Evolutionary conservation across 2,329 filamentous ascomycete species (phyloP).

Genomic region (Fusarium sublunatum): DNA sequence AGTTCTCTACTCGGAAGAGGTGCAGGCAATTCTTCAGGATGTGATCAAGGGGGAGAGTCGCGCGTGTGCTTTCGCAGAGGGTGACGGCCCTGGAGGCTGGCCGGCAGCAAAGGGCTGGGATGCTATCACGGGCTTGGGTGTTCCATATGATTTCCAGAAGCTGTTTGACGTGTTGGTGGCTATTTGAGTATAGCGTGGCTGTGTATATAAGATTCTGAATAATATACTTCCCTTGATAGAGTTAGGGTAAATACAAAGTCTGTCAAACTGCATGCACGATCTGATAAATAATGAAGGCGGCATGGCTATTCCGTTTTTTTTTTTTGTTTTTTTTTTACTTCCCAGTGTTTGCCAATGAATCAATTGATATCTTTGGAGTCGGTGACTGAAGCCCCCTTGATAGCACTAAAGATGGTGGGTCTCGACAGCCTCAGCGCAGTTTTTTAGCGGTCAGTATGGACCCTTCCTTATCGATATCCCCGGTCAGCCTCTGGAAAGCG

Average conservation of each 20-base stretch:
- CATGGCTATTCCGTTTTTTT: too few relatives aligned
- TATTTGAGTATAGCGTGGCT: constrained; percentile 4
- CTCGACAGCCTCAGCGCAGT: constrained; percentile 8
- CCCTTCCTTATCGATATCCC: constrained; percentile 20
- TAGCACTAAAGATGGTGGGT: constrained; percentile 2
- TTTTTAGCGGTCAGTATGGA: constrained; percentile 26
- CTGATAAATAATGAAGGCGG: too few relatives aligned
- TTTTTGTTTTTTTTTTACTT: too few relatives aligned
- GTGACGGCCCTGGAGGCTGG: constrained; percentile 55
- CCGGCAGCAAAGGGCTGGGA: constrained; percentile 59
- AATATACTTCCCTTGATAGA: background rate
- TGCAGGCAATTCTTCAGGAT: constrained; percentile 55
- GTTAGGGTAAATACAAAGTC: too few relatives aligned
- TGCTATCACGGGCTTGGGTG: constrained; percentile 62
- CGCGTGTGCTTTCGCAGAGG: constrained; percentile 54
- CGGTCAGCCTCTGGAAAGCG: constrained; percentile 33
- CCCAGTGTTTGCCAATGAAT: too few relatives aligned
- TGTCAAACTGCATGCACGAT: too few relatives aligned
- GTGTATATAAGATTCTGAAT: background rate
- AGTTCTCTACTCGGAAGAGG: constrained; percentile 56
- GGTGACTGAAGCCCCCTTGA: too few relatives aligned
- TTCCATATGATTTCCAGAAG: constrained; percentile 56
- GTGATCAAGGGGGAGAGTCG: constrained; percentile 55
- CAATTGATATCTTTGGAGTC: too few relatives aligned
- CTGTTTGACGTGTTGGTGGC: constrained; percentile 51